phyloP scores from a whole-genome alignment of 108 stramenopile genomes.

The Discostella stelligeroides region DNA sequence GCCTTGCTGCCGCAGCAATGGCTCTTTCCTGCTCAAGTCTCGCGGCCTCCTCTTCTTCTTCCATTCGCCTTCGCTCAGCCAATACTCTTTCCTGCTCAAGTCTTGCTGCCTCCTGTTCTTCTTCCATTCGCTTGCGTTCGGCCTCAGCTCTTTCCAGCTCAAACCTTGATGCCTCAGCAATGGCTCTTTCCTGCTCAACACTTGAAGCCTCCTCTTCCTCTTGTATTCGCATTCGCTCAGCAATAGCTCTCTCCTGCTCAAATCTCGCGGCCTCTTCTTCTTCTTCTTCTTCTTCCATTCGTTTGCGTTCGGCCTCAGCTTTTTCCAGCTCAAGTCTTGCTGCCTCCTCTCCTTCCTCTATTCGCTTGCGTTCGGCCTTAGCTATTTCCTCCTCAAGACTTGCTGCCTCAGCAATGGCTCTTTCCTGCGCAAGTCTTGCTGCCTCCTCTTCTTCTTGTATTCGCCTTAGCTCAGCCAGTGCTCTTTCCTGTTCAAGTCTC shows the following conservation, averaged over 20 bases:
- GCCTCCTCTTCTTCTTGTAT: slow-evolving; percentile 2
- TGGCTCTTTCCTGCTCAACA: slow-evolving; percentile 3
- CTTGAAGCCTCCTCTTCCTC: slow-evolving; percentile 5
- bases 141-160: neutral
- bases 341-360: slow-evolving; percentile 7
- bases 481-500: slow-evolving; percentile 8
- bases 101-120: slow-evolving; percentile 9
- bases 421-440: no score
- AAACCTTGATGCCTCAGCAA: slow-evolving; percentile 1
- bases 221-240: slow-evolving; percentile 2
- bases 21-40: neutral
- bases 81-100: neutral
- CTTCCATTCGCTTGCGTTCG: neutral
- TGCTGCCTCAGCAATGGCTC: no score
- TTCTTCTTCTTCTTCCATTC: slow-evolving; percentile 7
- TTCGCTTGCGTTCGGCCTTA: neutral
- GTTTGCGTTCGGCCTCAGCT: slow-evolving; percentile 21
- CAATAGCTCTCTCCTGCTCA: slow-evolving; percentile 6
- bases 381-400: no score
- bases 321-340: slow-evolving; percentile 14
- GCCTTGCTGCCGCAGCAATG: no score
- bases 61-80: neutral
- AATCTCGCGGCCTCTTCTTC: neutral
- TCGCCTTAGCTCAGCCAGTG: slow-evolving; percentile 20
- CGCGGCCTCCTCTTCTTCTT: slow-evolving; percentile 8